These are phyloP conservation scores for Xylaria sp. DNA, from an alignment of 2,329 filamentous ascomycete species.

Conservation along the genomic window DNA sequence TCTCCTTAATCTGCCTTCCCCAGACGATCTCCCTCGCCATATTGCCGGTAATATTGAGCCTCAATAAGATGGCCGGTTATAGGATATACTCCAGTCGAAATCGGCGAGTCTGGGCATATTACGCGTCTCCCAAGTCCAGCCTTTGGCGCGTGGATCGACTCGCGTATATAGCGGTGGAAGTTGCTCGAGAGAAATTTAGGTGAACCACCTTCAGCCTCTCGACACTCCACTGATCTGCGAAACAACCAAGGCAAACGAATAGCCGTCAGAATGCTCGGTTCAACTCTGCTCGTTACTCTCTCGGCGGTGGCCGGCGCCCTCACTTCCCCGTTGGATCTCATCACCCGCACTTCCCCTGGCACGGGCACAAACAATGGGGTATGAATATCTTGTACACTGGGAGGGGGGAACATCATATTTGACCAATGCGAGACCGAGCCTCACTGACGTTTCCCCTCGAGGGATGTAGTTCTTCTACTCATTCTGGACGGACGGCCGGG, in stretches of 20 bases:
- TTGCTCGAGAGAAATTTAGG: constrained; percentile 22
- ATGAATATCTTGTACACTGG: constrained; percentile 12
- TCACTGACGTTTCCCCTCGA: not conserved
- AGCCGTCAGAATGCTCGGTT: constrained; percentile 42
- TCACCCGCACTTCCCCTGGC: constrained; percentile 45
- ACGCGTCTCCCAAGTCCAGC: not conserved
- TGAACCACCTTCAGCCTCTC: constrained; percentile 16
- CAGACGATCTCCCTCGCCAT: constrained; percentile 11
- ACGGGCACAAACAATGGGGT: constrained; percentile 58
- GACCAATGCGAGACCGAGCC: not conserved
- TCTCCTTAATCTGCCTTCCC: constrained; percentile 26
- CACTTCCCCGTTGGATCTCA: constrained; percentile 47
- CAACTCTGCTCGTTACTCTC: constrained; percentile 45
- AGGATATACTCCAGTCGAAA: not conserved
- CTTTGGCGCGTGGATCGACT: constrained; percentile 11
- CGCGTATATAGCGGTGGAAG: constrained; percentile 28
- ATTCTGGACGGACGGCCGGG: constrained; percentile 69
- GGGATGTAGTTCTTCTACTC: constrained; percentile 64
- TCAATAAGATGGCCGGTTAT: constrained; percentile 32
- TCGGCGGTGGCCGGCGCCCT: constrained; percentile 43
- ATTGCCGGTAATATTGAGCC: constrained; percentile 30
- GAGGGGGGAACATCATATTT: not conserved
- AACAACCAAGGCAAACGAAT: constrained; percentile 19
- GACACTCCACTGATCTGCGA: constrained; percentile 17
- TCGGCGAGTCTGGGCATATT: not conserved